Evolutionary conservation across 2,329 filamentous ascomycete species (phyloP), one percentile per base, ranked within the genome.

Genomic region (Tolypocladium pustulatum): DNA sequence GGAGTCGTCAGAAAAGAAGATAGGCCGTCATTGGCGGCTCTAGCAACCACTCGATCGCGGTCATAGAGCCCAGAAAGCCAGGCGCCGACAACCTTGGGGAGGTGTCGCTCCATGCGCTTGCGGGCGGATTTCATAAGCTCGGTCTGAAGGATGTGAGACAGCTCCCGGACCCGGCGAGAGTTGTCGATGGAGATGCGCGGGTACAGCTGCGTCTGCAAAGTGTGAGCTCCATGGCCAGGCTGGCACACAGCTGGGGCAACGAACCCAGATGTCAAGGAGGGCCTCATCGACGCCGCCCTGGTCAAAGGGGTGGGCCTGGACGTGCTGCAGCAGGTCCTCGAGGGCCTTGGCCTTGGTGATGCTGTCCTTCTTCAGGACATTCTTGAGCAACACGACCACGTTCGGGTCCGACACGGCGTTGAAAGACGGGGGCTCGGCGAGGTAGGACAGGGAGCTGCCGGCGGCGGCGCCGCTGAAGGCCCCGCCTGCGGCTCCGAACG

Each of bases 61-160:
- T 99, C 94, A 69, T 91, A 96, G 1, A 88, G 82, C 1, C 93
- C 94, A 9, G 90, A 89, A 15, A 97, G 81, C 94, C 95, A 99
- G n/a, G 90, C 81, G 12, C 89, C 91, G 53, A 95, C 86, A 40
- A 95, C 79, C 60, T 82, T 85, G 15, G 90, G 85, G 61, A 99
- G 80, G 65, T 88, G 81, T 62, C 84, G 89, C 62, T 90, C 91
- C 75, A 96, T 90, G 61, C 91, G 85, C 77, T 94, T 96, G 55
- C 91, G 88, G 6, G 81, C 80, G 4, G 82, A 83, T 63, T 80
- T 81, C 66, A 86, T 74, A 15, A 87, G 73, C 64, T 82, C 80
- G 62, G 79, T 75, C 67, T 95, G 91, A 30, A 96, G 71, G 13
- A 75, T 78, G 70, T 97, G 93, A 22, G 92, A 84, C 51, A 94